phyloP scores from a whole-genome alignment of 208 protist species.

The Balamuthia mandrillaris region DNA sequence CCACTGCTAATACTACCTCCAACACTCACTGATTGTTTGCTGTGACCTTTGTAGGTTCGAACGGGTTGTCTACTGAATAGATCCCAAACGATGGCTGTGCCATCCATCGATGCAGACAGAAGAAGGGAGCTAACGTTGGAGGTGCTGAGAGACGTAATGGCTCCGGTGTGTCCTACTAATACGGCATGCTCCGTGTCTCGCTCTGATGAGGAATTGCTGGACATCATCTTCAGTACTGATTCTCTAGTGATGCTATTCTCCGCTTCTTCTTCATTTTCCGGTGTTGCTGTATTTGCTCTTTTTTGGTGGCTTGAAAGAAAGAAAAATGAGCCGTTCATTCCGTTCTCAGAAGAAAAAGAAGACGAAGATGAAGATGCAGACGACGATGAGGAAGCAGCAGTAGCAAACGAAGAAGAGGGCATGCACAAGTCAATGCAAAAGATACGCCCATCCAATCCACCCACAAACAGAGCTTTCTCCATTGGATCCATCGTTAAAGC shows the following conservation, averaged over 20 bases:
- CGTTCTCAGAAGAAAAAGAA: no score
- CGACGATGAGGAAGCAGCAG: no score
- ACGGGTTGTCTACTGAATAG: constrained; percentile 12
- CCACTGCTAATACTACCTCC: no score
- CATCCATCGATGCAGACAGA: constrained; percentile 3
- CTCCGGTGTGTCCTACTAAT: not conserved
- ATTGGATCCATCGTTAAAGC: not conserved
- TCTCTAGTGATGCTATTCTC: not conserved
- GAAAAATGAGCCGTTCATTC: not conserved
- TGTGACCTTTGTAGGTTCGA: constrained; percentile 12
- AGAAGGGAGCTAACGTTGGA: not conserved
- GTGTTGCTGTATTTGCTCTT: not conserved
- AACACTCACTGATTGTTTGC: no score
- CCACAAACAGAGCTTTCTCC: constrained; percentile 12
- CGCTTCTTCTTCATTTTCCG: not conserved
- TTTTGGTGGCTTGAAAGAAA: not conserved
- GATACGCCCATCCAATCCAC: not conserved
- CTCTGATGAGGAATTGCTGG: no score
- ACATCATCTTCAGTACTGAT: no score
- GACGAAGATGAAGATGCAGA: no score
- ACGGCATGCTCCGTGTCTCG: not conserved
- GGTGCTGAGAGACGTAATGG: constrained; percentile 6
- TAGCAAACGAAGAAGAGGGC: not conserved
- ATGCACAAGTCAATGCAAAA: constrained; percentile 2
- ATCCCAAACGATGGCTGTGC: constrained; percentile 35